Percentiles rank a stretch among this genome's conserved stretches.
Conservation (phyloP, 192 early-diverging fungal species). For the Oehlia diaphana region DNA sequence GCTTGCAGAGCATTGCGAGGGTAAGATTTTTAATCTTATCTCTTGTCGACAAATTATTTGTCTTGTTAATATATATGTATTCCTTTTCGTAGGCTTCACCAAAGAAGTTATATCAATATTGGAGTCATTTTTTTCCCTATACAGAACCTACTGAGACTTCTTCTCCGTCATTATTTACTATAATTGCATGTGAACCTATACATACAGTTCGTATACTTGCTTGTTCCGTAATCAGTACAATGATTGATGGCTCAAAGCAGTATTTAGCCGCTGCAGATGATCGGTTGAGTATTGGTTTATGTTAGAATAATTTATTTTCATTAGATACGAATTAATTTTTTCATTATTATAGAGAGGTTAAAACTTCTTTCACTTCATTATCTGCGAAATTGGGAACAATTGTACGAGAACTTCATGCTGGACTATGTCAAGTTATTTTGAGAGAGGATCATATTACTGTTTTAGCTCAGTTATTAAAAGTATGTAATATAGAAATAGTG, state of each 20-base stretch:
- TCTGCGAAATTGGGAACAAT: slow-evolving; percentile 43
- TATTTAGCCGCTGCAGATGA: slow-evolving; percentile 56
- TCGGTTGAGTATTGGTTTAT: slow-evolving; percentile 30
- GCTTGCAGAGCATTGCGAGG: slow-evolving; percentile 48
- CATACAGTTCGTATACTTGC: slow-evolving; percentile 46
- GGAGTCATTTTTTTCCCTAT: slow-evolving; percentile 54
- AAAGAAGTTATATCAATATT: slow-evolving; percentile 53
- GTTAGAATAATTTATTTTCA: neutral
- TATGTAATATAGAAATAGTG: neutral
- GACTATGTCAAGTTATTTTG: slow-evolving; percentile 33
- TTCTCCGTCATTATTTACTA: slow-evolving; percentile 45
- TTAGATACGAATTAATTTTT: neutral
- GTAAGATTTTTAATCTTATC: slow-evolving; percentile 21
- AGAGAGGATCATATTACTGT: slow-evolving; percentile 31
- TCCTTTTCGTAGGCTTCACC: slow-evolving; percentile 37
- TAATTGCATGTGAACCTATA: slow-evolving; percentile 50
- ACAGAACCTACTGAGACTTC: slow-evolving; percentile 32
- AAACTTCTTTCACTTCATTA: slow-evolving; percentile 50
- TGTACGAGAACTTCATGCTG: slow-evolving; percentile 40
- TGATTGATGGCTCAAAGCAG: slow-evolving; percentile 52
- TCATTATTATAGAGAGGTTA: slow-evolving; percentile 25
- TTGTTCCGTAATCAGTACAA: slow-evolving; percentile 43
- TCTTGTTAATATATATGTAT: neutral
- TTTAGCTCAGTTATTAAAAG: slow-evolving; percentile 38
- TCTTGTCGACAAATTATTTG: neutral